Base-by-base conservation (phyloP, 2,329 filamentous ascomycete species). In the Cladophialophora bantiana region DNA sequence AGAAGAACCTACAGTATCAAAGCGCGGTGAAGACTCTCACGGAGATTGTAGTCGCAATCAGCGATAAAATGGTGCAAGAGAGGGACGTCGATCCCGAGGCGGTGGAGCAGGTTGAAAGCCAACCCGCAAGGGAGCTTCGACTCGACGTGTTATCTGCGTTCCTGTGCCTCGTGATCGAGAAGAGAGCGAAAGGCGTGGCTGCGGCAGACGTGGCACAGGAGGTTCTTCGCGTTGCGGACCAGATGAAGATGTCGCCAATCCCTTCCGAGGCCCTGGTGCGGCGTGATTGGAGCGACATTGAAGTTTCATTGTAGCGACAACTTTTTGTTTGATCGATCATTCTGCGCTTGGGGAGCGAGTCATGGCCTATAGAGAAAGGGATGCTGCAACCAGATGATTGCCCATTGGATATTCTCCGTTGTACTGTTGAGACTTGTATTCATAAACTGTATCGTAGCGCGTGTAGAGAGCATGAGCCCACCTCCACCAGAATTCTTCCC, bases 11-110 rank as follows among this genome's bases (percentile, higher is more conserved):
- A 34, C 67, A 67, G 9, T 82, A 26, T 77, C 78, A 35, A 57
- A 74, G 74, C 10, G 78, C 77, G 0, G 78, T 81, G 0, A 77
- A 77, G 31, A 81, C 77, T 32, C 81, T 81, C 70, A 78, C 80
- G 55, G 81, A 82, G 58, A 78, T 84, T 38, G 79, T 85, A 9
- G 76, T 77, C n/a, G 77, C 76, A 13, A 75, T 84, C n/a, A 74
- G 85, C 4, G 75, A 78, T 32, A 71, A 78, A 50, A 74, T 85
- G n/a, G 78, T 77, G 36, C 74, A 64, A 18, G 60, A 69, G 15
- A 55, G 34, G 15, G 62, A 67, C 40, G 31, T 68, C 42, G 67
- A 73, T 50, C 64, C 69, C 9, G 64, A 79, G 7, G 75, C 72
- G 79, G 20, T 70, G 74, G 38, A 72, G 72, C 2, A 75, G 26